Evolutionary conservation across 305 asterid species (phyloP), one percentile per base, ranked within the genome.

Genomic region (Fraxinus floribunda): DNA sequence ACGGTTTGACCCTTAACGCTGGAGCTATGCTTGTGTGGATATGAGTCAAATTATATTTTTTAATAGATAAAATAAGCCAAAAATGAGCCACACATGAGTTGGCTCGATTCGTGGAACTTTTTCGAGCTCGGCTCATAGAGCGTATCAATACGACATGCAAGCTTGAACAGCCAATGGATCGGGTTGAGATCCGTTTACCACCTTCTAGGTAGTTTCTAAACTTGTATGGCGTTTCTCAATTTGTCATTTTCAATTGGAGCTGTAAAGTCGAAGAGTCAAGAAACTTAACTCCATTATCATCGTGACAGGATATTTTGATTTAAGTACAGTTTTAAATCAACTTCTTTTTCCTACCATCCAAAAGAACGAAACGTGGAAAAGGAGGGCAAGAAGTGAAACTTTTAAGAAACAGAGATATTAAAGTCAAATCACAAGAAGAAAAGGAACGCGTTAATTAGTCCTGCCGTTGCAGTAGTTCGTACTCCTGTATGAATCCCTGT

Each of bases 401-500:
- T 46, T 46, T 46, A 46, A 74, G 30, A 38, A 20, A 29, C 15
- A 24, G 35, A 20, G 3, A n/a, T 72, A 82, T 80, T 84, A 60
- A 80, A 77, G 89, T 81, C 85, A 29, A 79, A 35, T 87, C 90
- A 87, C 84, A 87, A 75, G 88, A 68, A 86, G 81, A 79, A 36
- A 64, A 44, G 68, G 80, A 74, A 80, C 77, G 79, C 81, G 78
- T 60, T 82, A 76, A 80, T 87, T 24, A 84, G 75, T 68, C 34
- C 75, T 86, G 89, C 83, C 36, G 83, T 86, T 83, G 18, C 86
- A 83, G 87, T 82, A 64, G 79, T 85, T 81, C 89, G 88, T 87
- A 83, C 88, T 30, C 44, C 22, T 26, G 86, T 77, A 80, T 87
- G 80, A 85, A 80, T 87, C 79, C 84, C 85, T 83, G 86, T 66